A percentile compares a stretch with the other conserved stretches of the same genome.
Conservation (phyloP, 306 rosid genomes). For the Trichosanthes truncata region DNA sequence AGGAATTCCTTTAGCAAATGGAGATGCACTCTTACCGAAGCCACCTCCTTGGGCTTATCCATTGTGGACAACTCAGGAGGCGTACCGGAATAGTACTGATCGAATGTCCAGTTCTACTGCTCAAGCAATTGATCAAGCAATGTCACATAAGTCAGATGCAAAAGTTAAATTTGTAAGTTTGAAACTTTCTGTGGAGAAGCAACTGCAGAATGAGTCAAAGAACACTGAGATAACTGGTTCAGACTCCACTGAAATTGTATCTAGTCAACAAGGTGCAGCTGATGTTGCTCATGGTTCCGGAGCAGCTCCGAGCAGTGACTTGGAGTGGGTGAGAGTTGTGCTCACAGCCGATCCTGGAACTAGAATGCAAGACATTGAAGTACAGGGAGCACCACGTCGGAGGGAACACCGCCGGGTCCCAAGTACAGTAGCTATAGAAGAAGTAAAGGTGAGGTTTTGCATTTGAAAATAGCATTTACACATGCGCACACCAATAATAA, state of each 20-base stretch:
- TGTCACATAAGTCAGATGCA: conserved; percentile 71
- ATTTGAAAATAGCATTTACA: neutral
- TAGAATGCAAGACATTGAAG: conserved; percentile 87
- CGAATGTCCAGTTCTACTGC: conserved; percentile 98
- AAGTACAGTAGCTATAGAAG: conserved; percentile 94
- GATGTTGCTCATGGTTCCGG: conserved; percentile 20
- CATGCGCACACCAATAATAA: neutral
- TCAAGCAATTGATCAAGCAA: conserved; percentile 96
- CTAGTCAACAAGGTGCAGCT: conserved; percentile 17
- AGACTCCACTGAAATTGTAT: conserved; percentile 2
- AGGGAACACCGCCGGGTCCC: conserved; percentile 99
- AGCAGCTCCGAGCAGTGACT: conserved; percentile 40
- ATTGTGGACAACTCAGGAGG: conserved; percentile 91
- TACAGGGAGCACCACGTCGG: conserved; percentile 55
- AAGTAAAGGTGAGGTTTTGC: conserved; percentile 73
- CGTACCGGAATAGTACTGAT: conserved; percentile 89
- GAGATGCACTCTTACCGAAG: conserved; percentile 79
- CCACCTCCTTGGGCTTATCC: conserved; percentile 99
- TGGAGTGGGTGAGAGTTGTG: conserved; percentile 81
- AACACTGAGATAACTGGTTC: conserved; percentile 27
- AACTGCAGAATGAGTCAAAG: conserved; percentile 23
- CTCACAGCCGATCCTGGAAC: conserved; percentile 75
- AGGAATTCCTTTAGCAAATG: conserved; percentile 97
- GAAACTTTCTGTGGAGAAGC: conserved; percentile 50
- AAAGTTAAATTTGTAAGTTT: conserved; percentile 53